phyloP scores from a whole-genome alignment of 768 basidiomycete genomes.

The Suillus bovinus region DNA sequence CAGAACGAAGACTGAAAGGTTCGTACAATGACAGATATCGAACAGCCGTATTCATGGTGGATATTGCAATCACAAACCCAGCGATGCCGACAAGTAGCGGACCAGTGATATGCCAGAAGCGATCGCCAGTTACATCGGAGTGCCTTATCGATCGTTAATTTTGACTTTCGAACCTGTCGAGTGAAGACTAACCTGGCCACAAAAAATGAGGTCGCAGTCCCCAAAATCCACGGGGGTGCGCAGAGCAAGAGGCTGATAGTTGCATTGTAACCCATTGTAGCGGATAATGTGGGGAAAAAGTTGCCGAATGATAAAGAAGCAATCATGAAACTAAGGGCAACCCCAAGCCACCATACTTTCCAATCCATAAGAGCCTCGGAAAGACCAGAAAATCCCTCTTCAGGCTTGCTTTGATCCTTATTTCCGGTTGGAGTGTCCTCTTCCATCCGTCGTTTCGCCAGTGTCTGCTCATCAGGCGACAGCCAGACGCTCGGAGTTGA shows the following conservation, averaged over 20 bases:
- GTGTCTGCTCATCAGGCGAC: constrained; percentile 50
- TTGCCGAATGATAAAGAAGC: constrained; percentile 72
- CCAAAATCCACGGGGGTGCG: constrained; percentile 72
- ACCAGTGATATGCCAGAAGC: constrained; percentile 66
- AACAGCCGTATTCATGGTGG: constrained; percentile 57
- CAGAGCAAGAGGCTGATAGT: constrained; percentile 71
- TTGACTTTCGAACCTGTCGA: not conserved
- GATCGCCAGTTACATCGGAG: constrained; percentile 70
- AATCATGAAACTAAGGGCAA: constrained; percentile 55
- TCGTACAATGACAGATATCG: constrained; percentile 66
- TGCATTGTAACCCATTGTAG: constrained; percentile 63
- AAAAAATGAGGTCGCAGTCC: constrained; percentile 56
- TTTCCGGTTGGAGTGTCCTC: constrained; percentile 61
- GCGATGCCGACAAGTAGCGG: constrained; percentile 58
- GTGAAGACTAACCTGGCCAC: constrained; percentile 43
- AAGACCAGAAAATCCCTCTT: constrained; percentile 45
- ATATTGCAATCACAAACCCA: constrained; percentile 65
- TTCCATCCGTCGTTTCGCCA: constrained; percentile 57
- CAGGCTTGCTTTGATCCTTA: constrained; percentile 40
- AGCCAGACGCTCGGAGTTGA: constrained; percentile 58
- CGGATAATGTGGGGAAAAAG: constrained; percentile 75
- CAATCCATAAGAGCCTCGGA: constrained; percentile 62
- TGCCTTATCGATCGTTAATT: constrained; percentile 43
- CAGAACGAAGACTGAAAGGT: not conserved
- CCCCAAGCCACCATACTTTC: constrained; percentile 81